Base-by-base conservation (phyloP, 768 basidiomycete species). In the Imleria badia region DNA sequence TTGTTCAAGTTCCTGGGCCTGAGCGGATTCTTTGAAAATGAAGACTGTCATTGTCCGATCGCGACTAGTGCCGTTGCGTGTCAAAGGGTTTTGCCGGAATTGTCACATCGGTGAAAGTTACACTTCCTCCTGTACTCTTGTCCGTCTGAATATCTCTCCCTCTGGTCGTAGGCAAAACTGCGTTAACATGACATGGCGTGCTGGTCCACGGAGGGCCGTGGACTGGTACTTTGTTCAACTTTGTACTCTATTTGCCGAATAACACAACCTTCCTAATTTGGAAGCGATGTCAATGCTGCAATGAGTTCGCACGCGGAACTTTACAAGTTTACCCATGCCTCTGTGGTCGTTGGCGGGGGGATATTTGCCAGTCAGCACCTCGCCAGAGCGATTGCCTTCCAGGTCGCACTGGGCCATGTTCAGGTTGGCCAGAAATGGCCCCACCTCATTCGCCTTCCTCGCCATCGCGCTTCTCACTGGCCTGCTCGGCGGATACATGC, bases 401-500 rank as follows among this genome's bases (percentile, higher is more conserved):
- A 55, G 46, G 11, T 39, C 51, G 0, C 57, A 35, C 39, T 58
- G 60, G 59, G 11, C 52, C 20, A 53, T 64, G 34, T 50, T 55
- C 17, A 56, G 56, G n/a, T 26, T 68, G 13, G 23, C 48, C 3
- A 59, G 60, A 48, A 64, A 54, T 58, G 58, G 58, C 5, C 52
- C 54, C 15, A 11, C 42, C 3, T 61, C 62, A 3, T 43, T 61
- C 29, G 22, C 46, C 13, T 33, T 68, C 30, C 45, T 69, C 31
- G 66, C 61, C 36, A 34, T 59, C 31, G 51, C 66, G 1, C 58
- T 69, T 23, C 23, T 70, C 22, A 58, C 55, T 1, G 68, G 69
- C 13, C 35, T 69, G 19, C 45, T 69, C 14, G 64, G 66, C 12
- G 68, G 66, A 46, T 65, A 70, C 46, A 48, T 62, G 31, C 46